Evolutionary conservation across 2,329 filamentous ascomycete species (phyloP).

Genomic region (Pseudogymnoascus sp.): DNA sequence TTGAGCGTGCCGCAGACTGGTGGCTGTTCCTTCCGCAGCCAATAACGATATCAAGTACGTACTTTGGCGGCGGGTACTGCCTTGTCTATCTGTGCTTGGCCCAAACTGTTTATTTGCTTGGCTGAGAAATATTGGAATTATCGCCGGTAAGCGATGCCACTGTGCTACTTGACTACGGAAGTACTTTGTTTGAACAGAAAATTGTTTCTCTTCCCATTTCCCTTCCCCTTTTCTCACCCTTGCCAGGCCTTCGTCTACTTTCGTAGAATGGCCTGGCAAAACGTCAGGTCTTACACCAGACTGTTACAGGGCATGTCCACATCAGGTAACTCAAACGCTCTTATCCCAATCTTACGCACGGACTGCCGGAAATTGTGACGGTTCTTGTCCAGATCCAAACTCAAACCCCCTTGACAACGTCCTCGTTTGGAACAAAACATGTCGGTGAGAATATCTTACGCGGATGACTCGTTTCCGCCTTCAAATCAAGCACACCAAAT

Average conservation of each 20-base stretch:
- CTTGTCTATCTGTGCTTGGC: neutral
- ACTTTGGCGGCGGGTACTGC: conserved; percentile 2
- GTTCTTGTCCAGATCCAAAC: neutral
- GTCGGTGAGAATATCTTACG: neutral
- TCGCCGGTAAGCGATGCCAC: neutral
- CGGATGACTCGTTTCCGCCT: neutral
- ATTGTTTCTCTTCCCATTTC: neutral
- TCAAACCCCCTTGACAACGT: neutral
- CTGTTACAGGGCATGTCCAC: neutral
- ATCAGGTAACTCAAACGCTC: neutral
- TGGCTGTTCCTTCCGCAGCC: neutral
- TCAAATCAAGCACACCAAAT: conserved; percentile 5
- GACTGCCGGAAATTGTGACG: conserved; percentile 2
- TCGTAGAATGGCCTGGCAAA: neutral
- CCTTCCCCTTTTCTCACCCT: neutral
- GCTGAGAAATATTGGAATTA: neutral
- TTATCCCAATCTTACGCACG: conserved; percentile 4
- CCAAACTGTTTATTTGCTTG: neutral
- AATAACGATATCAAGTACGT: neutral
- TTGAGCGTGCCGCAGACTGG: neutral
- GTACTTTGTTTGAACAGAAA: neutral
- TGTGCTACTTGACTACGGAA: neutral
- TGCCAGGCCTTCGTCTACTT: neutral
- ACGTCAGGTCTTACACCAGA: neutral
- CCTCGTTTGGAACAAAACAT: conserved; percentile 5